These are phyloP conservation scores for Dactylella cylindrospora DNA, from an alignment of 2,329 filamentous ascomycete genomes.

Conservation along the genomic window DNA sequence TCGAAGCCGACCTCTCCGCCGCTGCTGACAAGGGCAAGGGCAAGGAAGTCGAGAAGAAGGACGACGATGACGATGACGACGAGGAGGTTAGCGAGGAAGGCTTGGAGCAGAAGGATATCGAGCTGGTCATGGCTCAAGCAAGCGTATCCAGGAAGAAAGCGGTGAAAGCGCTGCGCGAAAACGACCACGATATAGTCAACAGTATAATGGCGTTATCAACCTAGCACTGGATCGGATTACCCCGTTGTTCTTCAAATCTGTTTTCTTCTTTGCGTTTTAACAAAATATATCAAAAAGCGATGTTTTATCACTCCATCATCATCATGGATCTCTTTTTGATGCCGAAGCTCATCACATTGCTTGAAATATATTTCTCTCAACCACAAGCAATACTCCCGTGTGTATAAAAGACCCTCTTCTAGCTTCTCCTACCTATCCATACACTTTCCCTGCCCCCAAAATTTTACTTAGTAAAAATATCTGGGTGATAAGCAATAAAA, in stretches of 20 bases:
- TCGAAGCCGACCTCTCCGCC: constrained; percentile 61
- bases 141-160: constrained; percentile 97
- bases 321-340: too few relatives aligned
- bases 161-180: constrained; percentile 97
- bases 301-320: too few relatives aligned
- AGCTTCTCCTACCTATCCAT: too few relatives aligned
- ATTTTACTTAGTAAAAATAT: too few relatives aligned
- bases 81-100: constrained; percentile 95
- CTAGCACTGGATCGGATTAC: neutral
- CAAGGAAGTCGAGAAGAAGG: constrained; percentile 65
- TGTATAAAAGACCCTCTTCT: too few relatives aligned
- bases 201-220: constrained; percentile 87
- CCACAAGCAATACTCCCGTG: too few relatives aligned
- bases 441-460: too few relatives aligned
- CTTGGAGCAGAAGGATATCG: constrained; percentile 98
- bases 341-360: too few relatives aligned
- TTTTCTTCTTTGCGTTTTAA: neutral
- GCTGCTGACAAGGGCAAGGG: constrained; percentile 73
- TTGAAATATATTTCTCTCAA: too few relatives aligned
- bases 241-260: neutral
- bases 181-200: constrained; percentile 99
- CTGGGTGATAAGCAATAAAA: too few relatives aligned
- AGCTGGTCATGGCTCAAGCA: constrained; percentile 86
- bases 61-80: constrained; percentile 80
- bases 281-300: neutral